Evolutionary conservation across 2,329 filamentous ascomycete species (phyloP), one percentile per base, ranked within the genome.

Genomic region (Colletotrichum sp.): DNA sequence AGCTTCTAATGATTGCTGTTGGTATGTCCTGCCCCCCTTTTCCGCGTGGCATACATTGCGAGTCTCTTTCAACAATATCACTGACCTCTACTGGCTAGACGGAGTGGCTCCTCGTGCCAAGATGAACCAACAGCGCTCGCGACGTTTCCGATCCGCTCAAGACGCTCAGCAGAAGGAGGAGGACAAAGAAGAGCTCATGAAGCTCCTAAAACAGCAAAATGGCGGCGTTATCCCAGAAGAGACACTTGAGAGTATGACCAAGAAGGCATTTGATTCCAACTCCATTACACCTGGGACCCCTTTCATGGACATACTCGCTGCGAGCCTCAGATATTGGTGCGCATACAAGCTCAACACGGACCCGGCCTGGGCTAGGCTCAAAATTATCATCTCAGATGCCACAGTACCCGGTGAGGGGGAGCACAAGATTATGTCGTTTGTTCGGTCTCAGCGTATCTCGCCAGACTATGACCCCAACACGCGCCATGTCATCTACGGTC

Each of bases 351-450:
- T 99, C 79, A 99, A 98, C 85, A 98, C 95, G 30, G 97, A 99
- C 84, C 96, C 96, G 36, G 95, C 94, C 66, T 99, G 98, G 98
- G 95, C 95, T 77, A 96, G 96, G 84, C 89, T 98, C 84, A 99
- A 99, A 89, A 92, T 99, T 84, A 98, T 99, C 85, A 99, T 99
- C 79, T 99, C 97, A 10, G 97, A 99, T 88, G 96, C 97, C 70
- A 98, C 96, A 55, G 96, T 99, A 52, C 97, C 97, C 71, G 97
- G 97, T 83, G 97, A 99, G 87, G 97, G 97, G 83, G 97, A 99
- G 87, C 97, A 99, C 85, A 99, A 99, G 86, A 99, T 99, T 82
- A 99, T 99, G 97, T 93, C 97, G 80, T 99, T 99, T 84, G 92
- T 99, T 79, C 93, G 97, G 81, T 98, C 96, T 48, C 98, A 99